Evolutionary conservation across 306 rosid genomes (phyloP), one percentile per base, ranked within the genome.

Genomic region (Hippophae gyantsensis): DNA sequence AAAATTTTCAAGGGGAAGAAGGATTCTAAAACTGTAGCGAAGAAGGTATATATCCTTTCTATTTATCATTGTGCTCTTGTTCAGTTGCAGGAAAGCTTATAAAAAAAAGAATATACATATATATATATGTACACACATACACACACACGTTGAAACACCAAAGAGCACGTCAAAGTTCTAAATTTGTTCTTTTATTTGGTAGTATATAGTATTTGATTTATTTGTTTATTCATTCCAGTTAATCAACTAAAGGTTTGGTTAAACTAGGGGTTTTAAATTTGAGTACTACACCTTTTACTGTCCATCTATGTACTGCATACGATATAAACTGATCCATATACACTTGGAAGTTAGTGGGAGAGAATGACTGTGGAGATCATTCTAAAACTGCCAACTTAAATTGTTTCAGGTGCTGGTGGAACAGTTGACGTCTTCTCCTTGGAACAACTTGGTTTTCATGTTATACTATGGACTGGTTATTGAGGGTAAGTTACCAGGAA

Each of bases 1-100:
- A 92, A 80, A 63, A 80, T 83, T 73, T 92, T 92, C 93, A 77
- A 83, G 70, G 99, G 99, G 69, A 92, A 85, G 79, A 85, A 78
- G 76, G 99, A 92, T 73, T 40, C 87, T 43, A 85, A 78, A 80
- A 88, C 99, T 49, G 93, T 88, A 48, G 86, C 80, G 70, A 88
- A 87, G 74, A 92, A 88, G 99, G 96, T 85, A 18, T 18, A 18
- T 18, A 70, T 44, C 45, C 66, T 58, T 46, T 50, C 68, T 42
- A 13, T 57, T 51, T 10, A 47, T 42, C 65, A 54, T 47, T 57
- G 48, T 61, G 48, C 72, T 66, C 42, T 46, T 44, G 13, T 53
- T 58, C 8, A 5, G 59, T 41, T 49, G 50, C 55, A 51, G 65
- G 57, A 41, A 9, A 42, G 59, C 62, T 13, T 27, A 25, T 41